Evolutionary conservation across 2,329 filamentous ascomycete species (phyloP).

Genomic region (Laburnicola sp.): DNA sequence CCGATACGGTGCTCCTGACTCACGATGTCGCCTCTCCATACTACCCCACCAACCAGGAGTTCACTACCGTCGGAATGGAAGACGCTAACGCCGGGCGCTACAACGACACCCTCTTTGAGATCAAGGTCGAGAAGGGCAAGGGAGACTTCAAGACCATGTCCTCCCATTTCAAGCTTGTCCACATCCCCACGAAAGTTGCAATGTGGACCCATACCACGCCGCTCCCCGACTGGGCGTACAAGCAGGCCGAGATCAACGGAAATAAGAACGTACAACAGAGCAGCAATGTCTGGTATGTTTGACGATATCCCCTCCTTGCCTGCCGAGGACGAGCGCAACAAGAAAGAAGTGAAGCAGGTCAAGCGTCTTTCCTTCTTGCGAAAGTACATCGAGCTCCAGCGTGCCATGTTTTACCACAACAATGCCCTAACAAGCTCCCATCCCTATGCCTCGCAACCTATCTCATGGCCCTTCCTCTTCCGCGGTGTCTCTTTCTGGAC

Average conservation of each 20-base stretch:
- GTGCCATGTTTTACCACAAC: slow-evolving; percentile 99
- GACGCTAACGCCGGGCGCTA: slow-evolving; percentile 73
- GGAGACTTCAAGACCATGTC: slow-evolving; percentile 90
- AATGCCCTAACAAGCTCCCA: slow-evolving; percentile 96
- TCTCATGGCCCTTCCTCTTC: slow-evolving; percentile 97
- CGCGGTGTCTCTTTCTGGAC: slow-evolving; percentile 99
- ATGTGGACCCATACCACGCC: slow-evolving; percentile 98
- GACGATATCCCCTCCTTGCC: slow-evolving; percentile 86
- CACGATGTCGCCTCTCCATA: slow-evolving; percentile 97
- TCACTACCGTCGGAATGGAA: slow-evolving; percentile 77
- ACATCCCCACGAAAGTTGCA: slow-evolving; percentile 91
- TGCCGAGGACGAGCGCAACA: slow-evolving; percentile 70
- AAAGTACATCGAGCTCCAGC: slow-evolving; percentile 96
- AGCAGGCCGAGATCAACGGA: slow-evolving; percentile 98
- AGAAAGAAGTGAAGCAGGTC: slow-evolving; percentile 75
- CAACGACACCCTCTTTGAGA: slow-evolving; percentile 91
- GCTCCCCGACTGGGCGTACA: slow-evolving; percentile 95
- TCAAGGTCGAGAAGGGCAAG: slow-evolving; percentile 81
- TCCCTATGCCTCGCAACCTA: slow-evolving; percentile 91
- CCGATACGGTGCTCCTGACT: slow-evolving; percentile 82
- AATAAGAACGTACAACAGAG: slow-evolving; percentile 92
- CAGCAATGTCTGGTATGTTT: slow-evolving; percentile 92
- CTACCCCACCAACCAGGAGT: slow-evolving; percentile 97
- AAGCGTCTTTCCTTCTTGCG: slow-evolving; percentile 84
- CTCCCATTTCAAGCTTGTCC: slow-evolving; percentile 93